Evolutionary conservation across 129 eudicot species (phyloP), one percentile per base, ranked within the genome.

Genomic region (Flaveria bidentis): DNA sequence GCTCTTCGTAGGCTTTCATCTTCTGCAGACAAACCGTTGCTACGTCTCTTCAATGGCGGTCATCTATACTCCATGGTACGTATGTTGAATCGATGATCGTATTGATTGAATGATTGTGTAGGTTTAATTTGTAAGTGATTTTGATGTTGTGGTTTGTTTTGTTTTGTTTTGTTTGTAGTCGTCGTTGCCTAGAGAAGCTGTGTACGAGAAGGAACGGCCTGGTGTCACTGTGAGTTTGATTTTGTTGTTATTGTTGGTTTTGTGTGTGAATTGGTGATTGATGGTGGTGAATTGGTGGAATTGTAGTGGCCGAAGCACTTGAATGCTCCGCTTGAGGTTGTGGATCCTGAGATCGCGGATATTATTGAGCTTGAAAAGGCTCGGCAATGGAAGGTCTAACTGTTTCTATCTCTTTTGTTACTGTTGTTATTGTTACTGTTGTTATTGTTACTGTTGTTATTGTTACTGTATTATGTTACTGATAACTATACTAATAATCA

Each of bases 281-380:
- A 63, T 63, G 46, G 2, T 28, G n/a, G 6, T 13, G 69, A 20
- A 30, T 14, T 33, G 33, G 69, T 63, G 69, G 33, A 52, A 73
- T 74, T 89, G 61, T 86, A 95, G 99, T 95, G 99, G 99, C 92
- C 99, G 7, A 95, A 95, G 87, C 99, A 95, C 57, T 67, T 95
- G 88, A 95, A 95, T 84, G 97, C 97, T 70, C 92, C 99, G n/a
- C 81, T 95, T 5, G 96, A 95, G 55, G 92, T 75, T 6, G 90
- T 95, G 84, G 99, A 95, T 86, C 99, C 99, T 49, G 99, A 95
- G 85, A 89, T 95, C 73, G 97, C 97, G 2, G 96, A 95, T 73
- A 95, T 95, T 73, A 95, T 95, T 76, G 99, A 95, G 90, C 99
- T 16, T 41, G 97, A 95, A 80, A 95, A 95, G 64, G 89, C 99